Percentiles rank a stretch among this genome's conserved stretches.
Conservation (phyloP, 2,329 filamentous ascomycete species). For the Cadophora sp. region DNA sequence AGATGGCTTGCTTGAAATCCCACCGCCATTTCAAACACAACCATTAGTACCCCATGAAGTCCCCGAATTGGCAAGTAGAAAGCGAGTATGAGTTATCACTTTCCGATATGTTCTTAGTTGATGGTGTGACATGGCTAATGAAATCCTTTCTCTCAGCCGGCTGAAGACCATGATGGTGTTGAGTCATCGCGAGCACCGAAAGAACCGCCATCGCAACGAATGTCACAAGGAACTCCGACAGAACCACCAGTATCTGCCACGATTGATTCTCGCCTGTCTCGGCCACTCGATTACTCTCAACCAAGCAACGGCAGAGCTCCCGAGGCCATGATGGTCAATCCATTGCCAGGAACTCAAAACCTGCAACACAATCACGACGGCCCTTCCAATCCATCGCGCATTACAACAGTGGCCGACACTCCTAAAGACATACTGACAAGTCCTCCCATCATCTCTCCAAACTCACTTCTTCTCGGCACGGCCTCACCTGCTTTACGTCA, state of each 20-base stretch:
- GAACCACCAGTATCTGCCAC: neutral
- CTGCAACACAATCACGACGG: neutral
- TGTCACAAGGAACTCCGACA: neutral
- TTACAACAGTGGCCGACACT: neutral
- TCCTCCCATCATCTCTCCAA: neutral
- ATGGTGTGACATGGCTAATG: neutral
- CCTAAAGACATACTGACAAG: neutral
- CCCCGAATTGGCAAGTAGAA: neutral
- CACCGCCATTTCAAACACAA: neutral
- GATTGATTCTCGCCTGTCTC: neutral
- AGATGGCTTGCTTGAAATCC: conserved; percentile 1
- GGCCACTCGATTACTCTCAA: neutral
- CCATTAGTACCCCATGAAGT: neutral
- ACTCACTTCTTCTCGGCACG: neutral
- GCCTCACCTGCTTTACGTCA: neutral
- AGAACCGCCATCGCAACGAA: neutral
- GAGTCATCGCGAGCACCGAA: neutral
- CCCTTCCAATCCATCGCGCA: neutral
- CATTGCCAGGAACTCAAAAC: neutral
- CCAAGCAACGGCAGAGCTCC: neutral
- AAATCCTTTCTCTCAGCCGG: neutral
- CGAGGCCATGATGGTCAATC: neutral
- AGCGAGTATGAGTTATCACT: neutral
- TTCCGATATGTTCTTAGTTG: no score
- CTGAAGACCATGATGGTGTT: neutral